These are phyloP conservation scores for Filobasidium uniguttulatum DNA, from an alignment of 1,284 basidiomycete genomes.

Conservation along the genomic window DNA sequence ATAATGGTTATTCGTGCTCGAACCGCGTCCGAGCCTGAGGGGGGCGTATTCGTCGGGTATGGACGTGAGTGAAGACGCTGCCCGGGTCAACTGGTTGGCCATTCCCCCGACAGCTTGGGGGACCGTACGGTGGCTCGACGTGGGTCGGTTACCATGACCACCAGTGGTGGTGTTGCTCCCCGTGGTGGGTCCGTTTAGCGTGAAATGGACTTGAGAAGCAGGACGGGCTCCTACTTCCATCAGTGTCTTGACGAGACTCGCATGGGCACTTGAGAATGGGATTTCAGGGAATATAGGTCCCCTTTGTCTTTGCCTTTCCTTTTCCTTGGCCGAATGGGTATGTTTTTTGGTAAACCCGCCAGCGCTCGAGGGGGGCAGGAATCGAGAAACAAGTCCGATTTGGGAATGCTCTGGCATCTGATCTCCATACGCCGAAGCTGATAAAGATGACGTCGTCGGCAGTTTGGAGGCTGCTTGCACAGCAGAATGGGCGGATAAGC, in stretches of 20 bases:
- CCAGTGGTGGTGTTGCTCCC: not conserved
- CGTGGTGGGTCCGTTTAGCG: too few relatives aligned
- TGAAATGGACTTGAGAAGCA: not conserved
- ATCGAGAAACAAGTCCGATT: not conserved
- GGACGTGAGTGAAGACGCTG: not conserved
- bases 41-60: too few relatives aligned
- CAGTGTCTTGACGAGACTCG: slow-evolving; percentile 4
- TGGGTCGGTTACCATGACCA: not conserved
- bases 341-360: too few relatives aligned
- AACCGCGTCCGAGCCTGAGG: too few relatives aligned
- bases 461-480: slow-evolving; percentile 8
- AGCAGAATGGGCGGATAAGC: slow-evolving; percentile 10
- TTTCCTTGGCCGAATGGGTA: too few relatives aligned
- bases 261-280: slow-evolving; percentile 6
- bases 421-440: not conserved
- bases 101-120: not conserved
- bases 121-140: not conserved
- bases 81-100: not conserved
- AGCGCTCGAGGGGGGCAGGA: not conserved
- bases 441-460: not conserved
- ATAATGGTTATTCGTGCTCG: too few relatives aligned
- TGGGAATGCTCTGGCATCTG: not conserved
- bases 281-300: slow-evolving; percentile 5
- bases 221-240: slow-evolving; percentile 9
- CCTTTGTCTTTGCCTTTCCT: not conserved